A percentile compares a stretch with the other conserved stretches of the same genome.
Evolutionary conservation across 140 eudicot species (phyloP).

Genomic region (Stevia rebaudiana): DNA sequence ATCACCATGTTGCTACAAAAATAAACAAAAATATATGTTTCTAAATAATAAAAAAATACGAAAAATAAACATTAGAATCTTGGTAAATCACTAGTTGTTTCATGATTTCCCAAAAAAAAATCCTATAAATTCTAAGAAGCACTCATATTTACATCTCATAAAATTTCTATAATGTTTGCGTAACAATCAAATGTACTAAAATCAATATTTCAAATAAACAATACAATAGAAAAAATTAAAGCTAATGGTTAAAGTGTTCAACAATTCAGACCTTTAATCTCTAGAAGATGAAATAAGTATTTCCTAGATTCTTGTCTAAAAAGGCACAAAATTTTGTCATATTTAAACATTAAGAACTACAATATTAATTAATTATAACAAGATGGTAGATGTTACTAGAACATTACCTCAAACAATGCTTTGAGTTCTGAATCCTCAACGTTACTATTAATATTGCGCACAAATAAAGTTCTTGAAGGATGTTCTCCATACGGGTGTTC

Average conservation of each 20-base stretch:
- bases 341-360: not conserved
- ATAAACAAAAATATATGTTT: constrained; percentile 6
- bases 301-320: constrained; percentile 4
- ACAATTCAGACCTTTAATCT: too few species aligned
- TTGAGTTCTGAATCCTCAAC: constrained; percentile 80
- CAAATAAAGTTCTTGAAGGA: constrained; percentile 81
- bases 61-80: too few species aligned
- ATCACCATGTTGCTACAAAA: constrained; percentile 77
- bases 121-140: too few species aligned
- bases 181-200: too few species aligned
- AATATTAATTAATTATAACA: constrained; percentile 3
- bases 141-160: not conserved
- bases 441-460: constrained; percentile 73
- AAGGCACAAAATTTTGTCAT: not conserved
- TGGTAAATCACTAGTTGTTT: too few species aligned
- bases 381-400: not conserved
- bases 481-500: constrained; percentile 89
- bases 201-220: too few species aligned
- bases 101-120: too few species aligned
- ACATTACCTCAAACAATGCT: constrained; percentile 64
- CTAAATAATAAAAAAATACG: not conserved
- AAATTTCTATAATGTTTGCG: not conserved
- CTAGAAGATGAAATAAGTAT: too few species aligned
- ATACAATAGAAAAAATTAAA: too few species aligned
- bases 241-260: too few species aligned